Evolutionary conservation across 2,329 filamentous ascomycete genomes (phyloP), one percentile per base, ranked within the genome.

Genomic region (Cladosporium halotolerans): DNA sequence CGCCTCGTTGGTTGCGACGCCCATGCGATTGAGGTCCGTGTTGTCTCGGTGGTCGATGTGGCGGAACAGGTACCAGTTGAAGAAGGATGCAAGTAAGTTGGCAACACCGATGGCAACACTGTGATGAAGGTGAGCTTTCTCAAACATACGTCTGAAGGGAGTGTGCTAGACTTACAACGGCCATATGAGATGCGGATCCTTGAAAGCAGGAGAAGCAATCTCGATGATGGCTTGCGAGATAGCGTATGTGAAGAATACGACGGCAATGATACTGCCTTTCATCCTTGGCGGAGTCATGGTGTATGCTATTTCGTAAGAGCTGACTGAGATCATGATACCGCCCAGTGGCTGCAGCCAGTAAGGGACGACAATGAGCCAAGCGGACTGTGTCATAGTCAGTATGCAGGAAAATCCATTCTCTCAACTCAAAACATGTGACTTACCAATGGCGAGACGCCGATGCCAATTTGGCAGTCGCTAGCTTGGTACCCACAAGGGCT

Each of bases 131-230:
- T 28, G 5, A 28, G 23, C 23, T 28, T 28, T 3, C 5, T 5
- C 4, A 28, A 28, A 28, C 1, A 7, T 7, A 28, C 7, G 3
- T 28, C 23, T 4, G 23, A 7, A 28, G 5, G 23, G 4, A 28
- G 16, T 28, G 23, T 5, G 23, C 23, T 5, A 5, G 2, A 28
- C 23, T 28, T 28, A 28, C 23, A 28, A 28, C 23, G 23, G 23
- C 73, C 73, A 77, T 16, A 74, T 66, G 4, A 78, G 63, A 52
- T 72, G 70, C 1, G 76, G 76, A 53, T 79, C 76, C 44, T 63
- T 63, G 28, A 76, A 74, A 1, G 66, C 73, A 0, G 73, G 71
- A 8, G 72, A 63, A n/a, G 74, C 55, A 18, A 73, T 70, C 52
- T 76, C 69, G 34, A 66, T 71, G 2, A 76, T 53, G 0, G 73